Conservation (phyloP, 1,139 yeast genomes). For the Candida frijolesensis region DNA sequence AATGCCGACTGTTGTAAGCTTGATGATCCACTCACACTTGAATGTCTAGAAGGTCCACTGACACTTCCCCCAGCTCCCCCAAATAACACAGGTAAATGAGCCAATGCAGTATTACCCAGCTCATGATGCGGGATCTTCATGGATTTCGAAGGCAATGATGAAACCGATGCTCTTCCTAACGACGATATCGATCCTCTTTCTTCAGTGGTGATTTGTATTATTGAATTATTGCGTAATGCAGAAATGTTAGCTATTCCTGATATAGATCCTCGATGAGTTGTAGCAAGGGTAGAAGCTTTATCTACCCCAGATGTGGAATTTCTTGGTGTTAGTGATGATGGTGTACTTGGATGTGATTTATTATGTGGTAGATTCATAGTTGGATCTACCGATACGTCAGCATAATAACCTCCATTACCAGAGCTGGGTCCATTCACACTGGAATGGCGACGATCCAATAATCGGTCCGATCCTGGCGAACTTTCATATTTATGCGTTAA, state of each 20-base stretch:
- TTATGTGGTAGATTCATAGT: conserved; percentile 52
- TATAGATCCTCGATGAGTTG: conserved; percentile 5
- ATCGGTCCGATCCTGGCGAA: conserved; percentile 20
- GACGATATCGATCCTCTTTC: conserved; percentile 42
- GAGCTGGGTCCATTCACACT: conserved; percentile 30
- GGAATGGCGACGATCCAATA: conserved; percentile 37
- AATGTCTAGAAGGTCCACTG: conserved; percentile 44
- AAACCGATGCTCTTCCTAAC: conserved; percentile 41
- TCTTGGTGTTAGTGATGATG: conserved; percentile 39
- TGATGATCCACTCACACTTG: conserved; percentile 42
- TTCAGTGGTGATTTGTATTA: conserved; percentile 45
- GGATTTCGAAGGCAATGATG: conserved; percentile 48
- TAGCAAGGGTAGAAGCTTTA: conserved; percentile 7
- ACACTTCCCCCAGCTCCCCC: conserved; percentile 43
- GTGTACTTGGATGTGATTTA: conserved; percentile 40
- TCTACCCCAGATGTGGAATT: conserved; percentile 28
- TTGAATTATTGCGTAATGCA: conserved; percentile 40
- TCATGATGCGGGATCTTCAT: conserved; percentile 56
- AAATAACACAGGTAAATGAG: conserved; percentile 48
- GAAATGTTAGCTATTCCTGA: conserved; percentile 10
- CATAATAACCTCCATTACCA: conserved; percentile 48
- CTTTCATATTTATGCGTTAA: conserved; percentile 15
- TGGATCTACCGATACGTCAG: conserved; percentile 49
- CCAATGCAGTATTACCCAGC: conserved; percentile 40
- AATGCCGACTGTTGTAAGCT: conserved; percentile 38